Evolutionary conservation across 176 grass and related monocot species (phyloP).

Genomic region (Olyra latifolia): DNA sequence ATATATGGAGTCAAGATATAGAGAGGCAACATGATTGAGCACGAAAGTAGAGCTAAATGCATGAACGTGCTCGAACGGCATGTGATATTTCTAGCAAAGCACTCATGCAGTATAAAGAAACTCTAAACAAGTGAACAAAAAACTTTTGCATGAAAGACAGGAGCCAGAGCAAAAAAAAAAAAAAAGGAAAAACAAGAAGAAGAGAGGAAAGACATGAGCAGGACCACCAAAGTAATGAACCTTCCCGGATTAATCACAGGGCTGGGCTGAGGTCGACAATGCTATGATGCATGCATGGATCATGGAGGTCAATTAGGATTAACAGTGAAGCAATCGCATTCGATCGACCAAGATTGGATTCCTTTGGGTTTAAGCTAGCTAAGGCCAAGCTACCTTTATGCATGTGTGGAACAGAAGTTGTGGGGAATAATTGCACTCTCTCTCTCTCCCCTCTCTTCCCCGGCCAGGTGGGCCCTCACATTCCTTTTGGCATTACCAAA

Average conservation of each 20-base stretch:
- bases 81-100: too few relatives aligned
- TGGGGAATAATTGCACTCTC: conserved; percentile 39
- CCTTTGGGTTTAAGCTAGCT: conserved; percentile 46
- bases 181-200: not conserved
- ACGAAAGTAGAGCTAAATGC: too few relatives aligned
- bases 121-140: too few relatives aligned
- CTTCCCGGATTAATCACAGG: not conserved
- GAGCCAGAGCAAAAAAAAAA: not conserved
- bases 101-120: too few relatives aligned
- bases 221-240: not conserved
- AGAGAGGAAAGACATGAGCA: not conserved
- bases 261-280: not conserved
- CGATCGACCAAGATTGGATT: not conserved
- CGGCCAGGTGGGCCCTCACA: conserved; percentile 41
- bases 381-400: not conserved
- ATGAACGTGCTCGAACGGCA: too few relatives aligned
- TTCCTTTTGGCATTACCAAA: conserved; percentile 56
- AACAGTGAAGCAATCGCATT: conserved; percentile 27
- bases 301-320: conserved; percentile 27
- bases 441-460: not conserved
- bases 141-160: not conserved
- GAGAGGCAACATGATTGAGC: too few relatives aligned
- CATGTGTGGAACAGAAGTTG: conserved; percentile 42
- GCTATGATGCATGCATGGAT: conserved; percentile 36
- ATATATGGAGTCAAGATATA: too few relatives aligned